Percentiles rank a stretch among this genome's conserved stretches.
These are phyloP conservation scores for Fusarium foetens DNA, from an alignment of 2,329 filamentous ascomycete genomes.

Conservation along the genomic window DNA sequence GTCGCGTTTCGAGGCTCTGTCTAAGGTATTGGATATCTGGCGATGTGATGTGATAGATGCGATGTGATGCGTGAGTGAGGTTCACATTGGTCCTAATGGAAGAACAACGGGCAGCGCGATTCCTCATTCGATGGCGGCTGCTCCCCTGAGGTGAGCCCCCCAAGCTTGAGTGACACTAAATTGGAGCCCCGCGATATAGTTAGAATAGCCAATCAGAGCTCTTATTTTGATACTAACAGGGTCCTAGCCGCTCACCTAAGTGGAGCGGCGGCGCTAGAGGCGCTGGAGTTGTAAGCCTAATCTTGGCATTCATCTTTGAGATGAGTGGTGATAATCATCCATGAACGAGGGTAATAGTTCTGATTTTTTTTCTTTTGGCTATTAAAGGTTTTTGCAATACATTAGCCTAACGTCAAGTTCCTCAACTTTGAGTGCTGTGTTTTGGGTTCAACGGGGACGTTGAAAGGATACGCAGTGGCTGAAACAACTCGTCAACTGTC, in stretches of 20 bases:
- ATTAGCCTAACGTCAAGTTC: not conserved
- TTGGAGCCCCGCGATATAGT: slow-evolving; percentile 39
- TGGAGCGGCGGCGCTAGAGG: slow-evolving; percentile 35
- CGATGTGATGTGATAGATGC: slow-evolving; percentile 30
- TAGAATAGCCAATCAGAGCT: slow-evolving; percentile 28
- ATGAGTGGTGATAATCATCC: slow-evolving; percentile 18
- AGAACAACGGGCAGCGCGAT: slow-evolving; percentile 34
- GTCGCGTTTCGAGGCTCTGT: slow-evolving; percentile 31
- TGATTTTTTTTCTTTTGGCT: not conserved
- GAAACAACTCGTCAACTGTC: not conserved
- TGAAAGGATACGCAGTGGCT: not conserved
- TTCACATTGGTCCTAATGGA: slow-evolving; percentile 29
- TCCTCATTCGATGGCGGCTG: slow-evolving; percentile 42
- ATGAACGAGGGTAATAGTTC: not conserved
- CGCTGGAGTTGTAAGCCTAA: slow-evolving; percentile 33
- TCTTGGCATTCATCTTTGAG: slow-evolving; percentile 23
- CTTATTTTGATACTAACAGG: slow-evolving; percentile 10
- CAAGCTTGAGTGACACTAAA: slow-evolving; percentile 41
- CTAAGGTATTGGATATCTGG: slow-evolving; percentile 20
- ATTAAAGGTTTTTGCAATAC: not conserved
- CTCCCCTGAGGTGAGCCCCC: slow-evolving; percentile 41
- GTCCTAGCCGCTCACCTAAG: slow-evolving; percentile 41
- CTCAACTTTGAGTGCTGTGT: not conserved
- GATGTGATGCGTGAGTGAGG: slow-evolving; percentile 39
- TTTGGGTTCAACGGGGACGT: not conserved